Conservation (phyloP, 2,329 filamentous ascomycete genomes). For the Aspergillus hortae region DNA sequence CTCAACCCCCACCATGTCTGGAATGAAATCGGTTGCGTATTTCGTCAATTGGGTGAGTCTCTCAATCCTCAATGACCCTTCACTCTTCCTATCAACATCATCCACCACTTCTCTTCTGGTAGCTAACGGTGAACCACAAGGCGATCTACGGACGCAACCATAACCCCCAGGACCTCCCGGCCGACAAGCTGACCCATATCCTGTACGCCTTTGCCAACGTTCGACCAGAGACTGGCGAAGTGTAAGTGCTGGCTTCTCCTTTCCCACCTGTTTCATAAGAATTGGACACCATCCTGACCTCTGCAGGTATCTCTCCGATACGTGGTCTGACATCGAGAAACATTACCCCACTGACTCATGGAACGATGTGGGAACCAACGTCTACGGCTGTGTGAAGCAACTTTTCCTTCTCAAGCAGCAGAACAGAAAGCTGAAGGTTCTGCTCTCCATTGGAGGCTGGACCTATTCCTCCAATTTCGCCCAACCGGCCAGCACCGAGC, state of each 20-base stretch:
- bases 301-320: slow-evolving; percentile 56
- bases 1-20: slow-evolving; percentile 21
- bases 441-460: slow-evolving; percentile 82
- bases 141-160: slow-evolving; percentile 83
- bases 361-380: slow-evolving; percentile 68
- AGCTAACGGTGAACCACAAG: slow-evolving; percentile 31
- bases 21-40: slow-evolving; percentile 38
- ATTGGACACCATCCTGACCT: slow-evolving; percentile 7
- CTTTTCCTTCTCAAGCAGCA: slow-evolving; percentile 71
- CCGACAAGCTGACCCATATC: slow-evolving; percentile 77
- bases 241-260: slow-evolving; percentile 45
- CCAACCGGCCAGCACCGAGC: slow-evolving; percentile 59
- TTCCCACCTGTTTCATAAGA: neutral
- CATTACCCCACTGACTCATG: slow-evolving; percentile 64
- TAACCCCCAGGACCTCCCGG: slow-evolving; percentile 74
- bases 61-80: neutral
- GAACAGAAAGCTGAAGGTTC: slow-evolving; percentile 70
- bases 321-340: slow-evolving; percentile 65
- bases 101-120: neutral
- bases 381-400: slow-evolving; percentile 75
- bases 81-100: too few species aligned
- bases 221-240: slow-evolving; percentile 71
- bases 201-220: slow-evolving; percentile 90
- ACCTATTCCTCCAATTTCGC: slow-evolving; percentile 76
- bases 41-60: slow-evolving; percentile 44